Percentiles rank a stretch among this genome's conserved stretches.
phyloP scores from a whole-genome alignment of 2,329 filamentous ascomycete species.

The Colletotrichum truncatum region DNA sequence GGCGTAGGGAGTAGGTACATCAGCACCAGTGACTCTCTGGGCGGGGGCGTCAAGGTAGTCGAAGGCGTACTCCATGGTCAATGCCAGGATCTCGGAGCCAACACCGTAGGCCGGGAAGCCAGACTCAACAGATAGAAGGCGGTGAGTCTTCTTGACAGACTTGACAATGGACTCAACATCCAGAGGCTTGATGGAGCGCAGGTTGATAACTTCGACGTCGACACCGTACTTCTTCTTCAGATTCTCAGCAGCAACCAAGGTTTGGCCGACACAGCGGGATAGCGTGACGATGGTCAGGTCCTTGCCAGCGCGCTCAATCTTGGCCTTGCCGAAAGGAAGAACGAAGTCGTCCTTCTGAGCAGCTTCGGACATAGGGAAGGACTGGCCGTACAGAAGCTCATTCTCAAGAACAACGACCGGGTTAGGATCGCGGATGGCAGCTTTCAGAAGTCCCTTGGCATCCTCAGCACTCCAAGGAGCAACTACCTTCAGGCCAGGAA shows the following conservation, averaged over 20 bases:
- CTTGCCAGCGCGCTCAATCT: conserved; percentile 96
- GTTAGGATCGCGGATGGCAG: conserved; percentile 97
- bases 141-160: conserved; percentile 98
- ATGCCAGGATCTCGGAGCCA: conserved; percentile 88
- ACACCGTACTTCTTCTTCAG: conserved; percentile 97
- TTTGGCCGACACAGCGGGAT: conserved; percentile 95
- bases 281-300: conserved; percentile 95
- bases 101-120: conserved; percentile 97
- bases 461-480: conserved; percentile 96
- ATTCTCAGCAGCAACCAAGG: conserved; percentile 85
- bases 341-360: conserved; percentile 98
- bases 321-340: conserved; percentile 97
- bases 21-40: conserved; percentile 92
- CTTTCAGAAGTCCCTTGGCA: conserved; percentile 97
- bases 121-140: conserved; percentile 90
- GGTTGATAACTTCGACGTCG: conserved; percentile 96
- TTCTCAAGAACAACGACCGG: conserved; percentile 92
- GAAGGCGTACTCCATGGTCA: conserved; percentile 97
- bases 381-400: conserved; percentile 90
- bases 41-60: conserved; percentile 97
- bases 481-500: conserved; percentile 97
- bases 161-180: conserved; percentile 95
- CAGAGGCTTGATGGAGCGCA: conserved; percentile 95
- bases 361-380: conserved; percentile 97
- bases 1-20: conserved; percentile 97